A percentile compares a stretch with the other conserved stretches of the same genome.
Conservation (phyloP, 257 asterid species). For the Asclepias syriaca region DNA sequence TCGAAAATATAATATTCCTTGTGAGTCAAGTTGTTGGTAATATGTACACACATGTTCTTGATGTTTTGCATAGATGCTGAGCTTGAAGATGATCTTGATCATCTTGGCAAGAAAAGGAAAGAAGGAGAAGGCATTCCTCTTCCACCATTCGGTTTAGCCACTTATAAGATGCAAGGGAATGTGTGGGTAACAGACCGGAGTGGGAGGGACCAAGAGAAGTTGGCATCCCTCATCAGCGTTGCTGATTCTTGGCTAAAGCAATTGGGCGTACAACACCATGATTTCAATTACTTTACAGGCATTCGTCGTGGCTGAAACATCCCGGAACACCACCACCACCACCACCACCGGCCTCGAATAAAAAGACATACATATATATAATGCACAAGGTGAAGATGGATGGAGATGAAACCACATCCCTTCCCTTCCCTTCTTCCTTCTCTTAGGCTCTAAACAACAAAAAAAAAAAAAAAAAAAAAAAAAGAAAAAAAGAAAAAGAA, state of each 20-base stretch:
- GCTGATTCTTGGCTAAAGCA: slow-evolving; percentile 98
- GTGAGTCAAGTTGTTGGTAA: not conserved
- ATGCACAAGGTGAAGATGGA: not conserved
- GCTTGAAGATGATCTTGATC: slow-evolving; percentile 26
- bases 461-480: too few relatives aligned
- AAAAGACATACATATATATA: not conserved
- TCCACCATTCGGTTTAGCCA: slow-evolving; percentile 46
- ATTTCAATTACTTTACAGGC: slow-evolving; percentile 87
- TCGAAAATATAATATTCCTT: too few relatives aligned
- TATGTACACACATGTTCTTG: too few relatives aligned
- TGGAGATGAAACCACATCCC: not conserved
- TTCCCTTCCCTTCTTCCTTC: slow-evolving; percentile 5
- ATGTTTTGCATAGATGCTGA: slow-evolving; percentile 29
- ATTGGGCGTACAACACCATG: slow-evolving; percentile 81
- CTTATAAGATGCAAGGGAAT: slow-evolving; percentile 49
- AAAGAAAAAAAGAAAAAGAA: too few relatives aligned
- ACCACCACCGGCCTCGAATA: not conserved
- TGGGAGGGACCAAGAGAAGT: slow-evolving; percentile 46
- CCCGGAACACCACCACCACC: too few relatives aligned
- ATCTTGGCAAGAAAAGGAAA: slow-evolving; percentile 22
- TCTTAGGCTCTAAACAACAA: too few relatives aligned
- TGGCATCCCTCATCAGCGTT: slow-evolving; percentile 60
- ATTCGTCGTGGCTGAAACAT: slow-evolving; percentile 39
- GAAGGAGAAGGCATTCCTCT: slow-evolving; percentile 39
- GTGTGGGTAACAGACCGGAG: slow-evolving; percentile 39